These are phyloP conservation scores for Penicillium canariense DNA, from an alignment of 495 filamentous ascomycete species.

Conservation along the genomic window DNA sequence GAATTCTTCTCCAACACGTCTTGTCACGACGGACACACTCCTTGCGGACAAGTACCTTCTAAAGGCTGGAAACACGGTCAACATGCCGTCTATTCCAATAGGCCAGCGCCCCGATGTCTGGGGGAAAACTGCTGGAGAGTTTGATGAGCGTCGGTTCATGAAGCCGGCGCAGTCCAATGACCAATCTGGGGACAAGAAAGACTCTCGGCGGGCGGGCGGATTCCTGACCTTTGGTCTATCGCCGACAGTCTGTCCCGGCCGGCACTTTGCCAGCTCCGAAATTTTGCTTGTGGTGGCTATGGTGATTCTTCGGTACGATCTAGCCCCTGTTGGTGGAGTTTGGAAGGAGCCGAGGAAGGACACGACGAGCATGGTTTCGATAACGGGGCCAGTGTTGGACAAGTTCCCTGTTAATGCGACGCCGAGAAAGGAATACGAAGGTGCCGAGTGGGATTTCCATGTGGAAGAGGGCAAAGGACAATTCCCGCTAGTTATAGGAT, in stretches of 20 bases:
- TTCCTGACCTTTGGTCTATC: conserved; percentile 46
- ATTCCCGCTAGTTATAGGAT: conserved; percentile 26
- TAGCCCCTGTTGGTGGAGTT: conserved; percentile 20
- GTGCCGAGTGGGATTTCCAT: conserved; percentile 23
- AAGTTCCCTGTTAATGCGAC: conserved; percentile 18
- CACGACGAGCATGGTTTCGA: conserved; percentile 19
- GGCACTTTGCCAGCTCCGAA: conserved; percentile 46
- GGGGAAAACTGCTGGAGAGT: conserved; percentile 25
- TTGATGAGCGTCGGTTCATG: conserved; percentile 34
- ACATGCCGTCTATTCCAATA: conserved; percentile 26
- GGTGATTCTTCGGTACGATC: conserved; percentile 41
- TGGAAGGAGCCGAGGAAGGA: conserved; percentile 23
- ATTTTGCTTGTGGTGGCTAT: conserved; percentile 37
- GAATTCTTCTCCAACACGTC: conserved; percentile 21
- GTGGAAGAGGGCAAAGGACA: conserved; percentile 26
- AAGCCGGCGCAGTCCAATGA: conserved; percentile 6
- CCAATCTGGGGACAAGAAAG: conserved; percentile 2
- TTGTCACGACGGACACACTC: conserved; percentile 30
- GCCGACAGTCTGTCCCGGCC: conserved; percentile 43
- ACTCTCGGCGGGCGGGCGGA: conserved; percentile 19
- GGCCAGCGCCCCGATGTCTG: conserved; percentile 22
- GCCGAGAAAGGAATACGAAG: conserved; percentile 21
- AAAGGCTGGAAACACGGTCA: conserved; percentile 24
- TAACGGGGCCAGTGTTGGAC: conserved; percentile 12
- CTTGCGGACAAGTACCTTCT: conserved; percentile 32